phyloP scores from a whole-genome alignment of 148 eudicot genomes.

The Agrostemma githago region DNA sequence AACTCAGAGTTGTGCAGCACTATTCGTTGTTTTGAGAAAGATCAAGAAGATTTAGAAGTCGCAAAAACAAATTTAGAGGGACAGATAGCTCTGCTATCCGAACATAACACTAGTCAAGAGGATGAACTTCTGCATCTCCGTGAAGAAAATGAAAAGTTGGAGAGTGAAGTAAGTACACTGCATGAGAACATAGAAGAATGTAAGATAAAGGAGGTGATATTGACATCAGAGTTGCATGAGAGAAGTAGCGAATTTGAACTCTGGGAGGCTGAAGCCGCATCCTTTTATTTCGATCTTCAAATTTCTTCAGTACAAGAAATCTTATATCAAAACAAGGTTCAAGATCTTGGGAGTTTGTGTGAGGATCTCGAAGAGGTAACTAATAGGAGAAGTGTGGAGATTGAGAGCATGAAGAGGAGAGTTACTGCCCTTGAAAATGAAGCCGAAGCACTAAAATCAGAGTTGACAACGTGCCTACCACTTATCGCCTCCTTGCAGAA shows the following conservation, averaged over 20 bases:
- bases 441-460: constrained; percentile 52
- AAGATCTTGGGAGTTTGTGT: constrained; percentile 62
- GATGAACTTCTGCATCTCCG: constrained; percentile 49
- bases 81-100: constrained; percentile 37
- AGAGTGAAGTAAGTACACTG: constrained; percentile 46
- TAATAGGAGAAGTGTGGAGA: constrained; percentile 44
- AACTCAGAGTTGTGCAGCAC: constrained; percentile 43
- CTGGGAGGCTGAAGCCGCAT: constrained; percentile 89
- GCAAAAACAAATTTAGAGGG: constrained; percentile 38
- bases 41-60: constrained; percentile 33
- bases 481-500: constrained; percentile 57
- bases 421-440: constrained; percentile 56
- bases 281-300: constrained; percentile 90
- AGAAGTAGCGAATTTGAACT: constrained; percentile 68
- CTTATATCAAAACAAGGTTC: constrained; percentile 60
- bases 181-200: constrained; percentile 62
- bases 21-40: constrained; percentile 39
- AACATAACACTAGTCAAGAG: constrained; percentile 33
- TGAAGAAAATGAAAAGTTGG: constrained; percentile 46
- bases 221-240: constrained; percentile 65
- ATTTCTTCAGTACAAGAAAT: constrained; percentile 62
- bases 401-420: constrained; percentile 55
- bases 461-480: constrained; percentile 58
- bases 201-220: constrained; percentile 54
- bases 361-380: constrained; percentile 54